phyloP scores from a whole-genome alignment of 805 yeast genomes.

The Lachancea sp. region DNA sequence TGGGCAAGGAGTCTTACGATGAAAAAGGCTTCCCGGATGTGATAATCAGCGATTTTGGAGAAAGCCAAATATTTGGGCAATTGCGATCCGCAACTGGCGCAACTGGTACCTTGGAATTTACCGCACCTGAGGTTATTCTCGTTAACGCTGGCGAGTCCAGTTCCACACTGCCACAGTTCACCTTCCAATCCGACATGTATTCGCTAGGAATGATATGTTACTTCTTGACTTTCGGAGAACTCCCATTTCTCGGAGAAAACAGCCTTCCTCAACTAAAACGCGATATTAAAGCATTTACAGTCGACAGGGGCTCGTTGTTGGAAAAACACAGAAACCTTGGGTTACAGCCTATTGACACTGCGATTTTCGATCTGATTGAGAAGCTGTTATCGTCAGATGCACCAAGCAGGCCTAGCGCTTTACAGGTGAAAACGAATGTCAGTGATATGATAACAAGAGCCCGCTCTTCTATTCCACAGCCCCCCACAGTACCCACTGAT shows the following conservation, averaged over 20 bases:
- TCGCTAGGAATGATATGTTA: slow-evolving; percentile 80
- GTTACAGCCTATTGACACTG: slow-evolving; percentile 21
- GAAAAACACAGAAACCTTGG: slow-evolving; percentile 17
- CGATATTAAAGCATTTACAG: slow-evolving; percentile 31
- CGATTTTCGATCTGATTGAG: slow-evolving; percentile 36
- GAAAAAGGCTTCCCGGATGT: slow-evolving; percentile 50
- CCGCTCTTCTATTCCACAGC: not conserved
- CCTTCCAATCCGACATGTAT: slow-evolving; percentile 70
- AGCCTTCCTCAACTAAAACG: slow-evolving; percentile 28
- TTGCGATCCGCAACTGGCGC: slow-evolving; percentile 65
- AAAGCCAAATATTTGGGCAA: slow-evolving; percentile 69
- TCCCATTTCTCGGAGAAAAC: slow-evolving; percentile 48
- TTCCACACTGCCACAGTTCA: slow-evolving; percentile 45
- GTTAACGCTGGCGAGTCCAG: slow-evolving; percentile 22
- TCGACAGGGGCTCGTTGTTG: slow-evolving; percentile 18
- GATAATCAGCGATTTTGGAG: slow-evolving; percentile 85
- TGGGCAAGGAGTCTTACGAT: slow-evolving; percentile 14
- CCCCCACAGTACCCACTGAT: not conserved
- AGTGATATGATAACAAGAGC: not conserved
- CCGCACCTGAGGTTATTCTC: slow-evolving; percentile 75
- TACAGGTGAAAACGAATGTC: slow-evolving; percentile 29
- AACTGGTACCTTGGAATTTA: slow-evolving; percentile 83
- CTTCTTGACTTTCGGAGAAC: slow-evolving; percentile 59
- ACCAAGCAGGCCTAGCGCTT: slow-evolving; percentile 39
- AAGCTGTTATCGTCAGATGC: slow-evolving; percentile 36